Base-by-base conservation (phyloP, 805 yeast genomes). In the Wickerhamiella kurtzmanii region DNA sequence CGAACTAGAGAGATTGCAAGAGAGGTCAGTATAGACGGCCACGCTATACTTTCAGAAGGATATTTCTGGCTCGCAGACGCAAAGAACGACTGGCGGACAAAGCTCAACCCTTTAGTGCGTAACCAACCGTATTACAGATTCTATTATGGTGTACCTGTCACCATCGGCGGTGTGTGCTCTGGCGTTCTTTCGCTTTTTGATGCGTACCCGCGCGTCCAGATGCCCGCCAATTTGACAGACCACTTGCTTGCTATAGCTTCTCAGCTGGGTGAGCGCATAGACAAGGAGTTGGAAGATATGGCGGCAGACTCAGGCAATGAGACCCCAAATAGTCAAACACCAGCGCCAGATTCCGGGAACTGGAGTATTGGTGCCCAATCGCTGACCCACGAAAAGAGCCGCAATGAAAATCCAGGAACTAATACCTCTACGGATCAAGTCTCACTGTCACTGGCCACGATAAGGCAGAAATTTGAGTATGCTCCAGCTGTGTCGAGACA, bases 71-170 rank as follows among this genome's bases (percentile, higher is more conserved):
- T 82, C 5, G 58, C 69, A 3, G 83, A 82, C 59, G 78, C 87
- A 2, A 60, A 76, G 3, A 64, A 64, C 35, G 94, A 82, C 57
- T 82, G 94, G 92, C 67, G 94, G 58, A 72, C 79, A 3, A 56
- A 62, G 16, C 63, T 66, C 37, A 79, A 76, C 55, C 89, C 89
- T 0, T 65, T 80, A 43, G 83, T 82, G 1, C 72, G 68, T 18
- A 78, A 79, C 0, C 65, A 69, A 0, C 87, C 89, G 0, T 63
- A 64, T 48, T 73, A 82, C 44, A 68, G 63, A 47, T 79, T 79
- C 56, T 82, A 80, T 58, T 72, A 77, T 35, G 84, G 82, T 0
- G 82, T 77, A 3, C 84, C 85, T 0, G 55, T 80, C 36, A 49
- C 67, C 1, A 48, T 58, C 13, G 56, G 66, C 8, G 72, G 70